Base-by-base conservation (phyloP, 1,139 yeast species). In the Yamadazyma spencermartinsiae region DNA sequence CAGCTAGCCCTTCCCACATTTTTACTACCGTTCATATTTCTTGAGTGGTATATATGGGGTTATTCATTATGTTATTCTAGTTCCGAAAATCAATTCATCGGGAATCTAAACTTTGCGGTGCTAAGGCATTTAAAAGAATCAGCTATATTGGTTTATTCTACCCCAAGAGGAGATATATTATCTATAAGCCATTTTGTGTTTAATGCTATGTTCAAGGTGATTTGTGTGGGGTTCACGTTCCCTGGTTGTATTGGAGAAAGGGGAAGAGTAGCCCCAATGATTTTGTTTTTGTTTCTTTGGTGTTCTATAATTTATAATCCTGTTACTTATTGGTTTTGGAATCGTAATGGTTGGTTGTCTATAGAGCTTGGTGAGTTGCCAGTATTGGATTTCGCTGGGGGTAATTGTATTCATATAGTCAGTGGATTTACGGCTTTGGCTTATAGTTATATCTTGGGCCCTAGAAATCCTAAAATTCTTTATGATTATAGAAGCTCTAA, bases 241-340 rank as follows among this genome's bases (percentile, higher is more conserved):
- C 84, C 84, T 0, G 76, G 74, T 0, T 76, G 82, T 43, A 62
- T 76, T 4, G 78, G 79, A 2, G 85, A 79, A 48, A 62, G 86
- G 39, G 86, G 83, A 1, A 51, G 83, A 34, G 46, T 79, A 2
- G 39, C 72, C 11, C 83, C 85, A 1, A 72, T 79, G 64, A 43
- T 76, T 6, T 60, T 79, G 9, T 80, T 80, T 48, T 39, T 75
- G n/a, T 63, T 76, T 34, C 50, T 67, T 15, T 80, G 86, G 85
- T 68, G 80, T 9, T 61, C 71, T 3, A 55, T 79, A 10, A 76
- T 80, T n/a, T 80, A 80, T 52, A 79, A 79, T 49, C 86, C 86
- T 0, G 73, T 79, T 1, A 79, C 80, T 2, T 79, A 78, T 53
- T 80, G 86, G 86, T 72, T 79, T 48, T 80, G 86, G 86, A 79